These are phyloP conservation scores for Fusarium sp. DNA, from an alignment of 2,329 filamentous ascomycete species.

Conservation along the genomic window DNA sequence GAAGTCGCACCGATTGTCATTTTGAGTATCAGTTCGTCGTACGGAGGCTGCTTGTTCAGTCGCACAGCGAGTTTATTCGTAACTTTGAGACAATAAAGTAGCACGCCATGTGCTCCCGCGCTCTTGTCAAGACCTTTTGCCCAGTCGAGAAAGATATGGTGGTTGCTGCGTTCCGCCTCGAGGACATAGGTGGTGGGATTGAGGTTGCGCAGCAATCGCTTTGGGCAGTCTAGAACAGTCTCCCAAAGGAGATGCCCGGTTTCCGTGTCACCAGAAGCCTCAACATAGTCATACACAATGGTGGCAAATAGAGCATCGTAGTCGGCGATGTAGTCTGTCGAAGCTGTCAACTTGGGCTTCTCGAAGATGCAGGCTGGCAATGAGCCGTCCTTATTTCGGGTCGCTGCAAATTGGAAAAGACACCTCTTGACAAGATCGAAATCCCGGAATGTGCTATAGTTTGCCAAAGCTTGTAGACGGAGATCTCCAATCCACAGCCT, in stretches of 20 bases:
- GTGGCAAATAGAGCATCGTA: not conserved
- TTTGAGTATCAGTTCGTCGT: not conserved
- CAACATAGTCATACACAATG: not conserved
- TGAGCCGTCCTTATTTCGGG: not conserved
- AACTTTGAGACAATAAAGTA: not conserved
- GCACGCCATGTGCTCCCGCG: not conserved
- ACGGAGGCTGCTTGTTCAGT: not conserved
- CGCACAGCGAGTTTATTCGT: not conserved
- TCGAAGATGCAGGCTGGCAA: not conserved
- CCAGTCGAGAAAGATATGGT: not conserved
- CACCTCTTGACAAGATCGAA: not conserved
- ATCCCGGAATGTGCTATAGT: not conserved
- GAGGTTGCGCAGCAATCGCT: not conserved
- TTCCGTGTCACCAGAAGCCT: not conserved
- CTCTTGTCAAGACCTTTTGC: not conserved
- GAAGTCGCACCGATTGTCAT: not conserved
- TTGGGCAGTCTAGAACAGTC: not conserved
- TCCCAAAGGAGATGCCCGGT: not conserved
- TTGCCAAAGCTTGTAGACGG: not conserved
- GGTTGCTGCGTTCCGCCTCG: not conserved
- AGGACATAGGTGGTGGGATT: not conserved
- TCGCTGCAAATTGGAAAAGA: not conserved
- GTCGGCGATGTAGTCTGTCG: not conserved
- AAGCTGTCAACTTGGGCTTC: not conserved
- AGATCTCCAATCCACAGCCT: not conserved